Evolutionary conservation across 2,329 filamentous ascomycete genomes (phyloP).

Genomic region (Botrytis deweyae): DNA sequence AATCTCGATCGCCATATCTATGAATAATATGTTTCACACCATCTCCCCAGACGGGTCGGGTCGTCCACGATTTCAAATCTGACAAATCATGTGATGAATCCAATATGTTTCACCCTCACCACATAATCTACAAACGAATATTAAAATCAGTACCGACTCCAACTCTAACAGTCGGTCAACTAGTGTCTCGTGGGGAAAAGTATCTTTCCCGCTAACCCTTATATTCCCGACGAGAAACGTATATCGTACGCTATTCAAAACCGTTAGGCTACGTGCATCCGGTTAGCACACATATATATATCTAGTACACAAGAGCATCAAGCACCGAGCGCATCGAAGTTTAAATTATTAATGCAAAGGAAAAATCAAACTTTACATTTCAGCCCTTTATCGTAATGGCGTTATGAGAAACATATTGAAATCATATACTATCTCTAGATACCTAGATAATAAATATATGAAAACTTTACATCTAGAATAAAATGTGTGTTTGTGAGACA

Average conservation of each 20-base stretch:
- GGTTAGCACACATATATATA: background rate
- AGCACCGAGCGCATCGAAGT: background rate
- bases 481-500: background rate
- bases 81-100: background rate
- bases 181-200: background rate
- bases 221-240: background rate
- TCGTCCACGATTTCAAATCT: background rate
- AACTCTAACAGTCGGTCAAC: background rate
- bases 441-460: background rate
- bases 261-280: background rate
- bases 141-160: background rate
- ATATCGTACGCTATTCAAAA: background rate
- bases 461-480: background rate
- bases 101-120: background rate
- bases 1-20: background rate
- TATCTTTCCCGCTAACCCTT: background rate
- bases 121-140: background rate
- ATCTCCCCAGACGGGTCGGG: background rate
- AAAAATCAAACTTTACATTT: background rate
- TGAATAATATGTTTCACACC: background rate
- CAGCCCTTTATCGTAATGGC: background rate
- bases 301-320: background rate
- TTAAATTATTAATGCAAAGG: background rate
- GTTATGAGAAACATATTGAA: background rate
- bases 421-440: background rate